Conservation (phyloP, 768 basidiomycete species). For the Candolleomyces aberdarensis region DNA sequence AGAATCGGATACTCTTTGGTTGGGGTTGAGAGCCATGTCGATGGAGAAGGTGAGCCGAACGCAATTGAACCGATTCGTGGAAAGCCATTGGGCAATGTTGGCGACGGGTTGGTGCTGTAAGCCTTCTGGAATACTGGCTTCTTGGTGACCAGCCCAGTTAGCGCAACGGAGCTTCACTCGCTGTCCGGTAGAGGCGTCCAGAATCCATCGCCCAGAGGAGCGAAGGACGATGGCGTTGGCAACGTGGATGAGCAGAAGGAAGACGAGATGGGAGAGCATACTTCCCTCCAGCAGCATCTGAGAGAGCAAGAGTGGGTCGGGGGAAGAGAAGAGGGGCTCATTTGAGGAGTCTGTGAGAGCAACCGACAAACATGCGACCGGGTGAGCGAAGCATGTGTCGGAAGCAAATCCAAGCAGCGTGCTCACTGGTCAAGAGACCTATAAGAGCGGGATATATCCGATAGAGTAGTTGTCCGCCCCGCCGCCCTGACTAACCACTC, state of each 20-base stretch:
- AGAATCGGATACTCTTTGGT: slow-evolving; percentile 12
- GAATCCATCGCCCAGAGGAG: slow-evolving; percentile 12
- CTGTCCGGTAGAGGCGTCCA: slow-evolving; percentile 11
- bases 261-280: neutral
- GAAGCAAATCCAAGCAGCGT: too few species aligned
- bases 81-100: slow-evolving; percentile 17
- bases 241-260: neutral
- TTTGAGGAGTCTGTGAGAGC: too few species aligned
- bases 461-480: too few species aligned
- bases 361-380: too few species aligned
- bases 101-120: slow-evolving; percentile 14
- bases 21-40: slow-evolving; percentile 18
- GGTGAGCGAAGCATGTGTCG: too few species aligned
- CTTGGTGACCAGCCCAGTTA: slow-evolving; percentile 17
- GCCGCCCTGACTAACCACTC: too few species aligned
- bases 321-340: too few species aligned
- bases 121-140: slow-evolving; percentile 18
- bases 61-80: slow-evolving; percentile 19
- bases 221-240: slow-evolving; percentile 11
- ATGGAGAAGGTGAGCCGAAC: slow-evolving; percentile 18
- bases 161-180: slow-evolving; percentile 17
- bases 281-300: too few species aligned
- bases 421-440: too few species aligned
- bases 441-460: too few species aligned
- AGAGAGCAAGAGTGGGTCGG: too few species aligned